Evolutionary conservation across 805 yeast genomes (phyloP).

Genomic region (Lipomyces yamanashiensis): DNA sequence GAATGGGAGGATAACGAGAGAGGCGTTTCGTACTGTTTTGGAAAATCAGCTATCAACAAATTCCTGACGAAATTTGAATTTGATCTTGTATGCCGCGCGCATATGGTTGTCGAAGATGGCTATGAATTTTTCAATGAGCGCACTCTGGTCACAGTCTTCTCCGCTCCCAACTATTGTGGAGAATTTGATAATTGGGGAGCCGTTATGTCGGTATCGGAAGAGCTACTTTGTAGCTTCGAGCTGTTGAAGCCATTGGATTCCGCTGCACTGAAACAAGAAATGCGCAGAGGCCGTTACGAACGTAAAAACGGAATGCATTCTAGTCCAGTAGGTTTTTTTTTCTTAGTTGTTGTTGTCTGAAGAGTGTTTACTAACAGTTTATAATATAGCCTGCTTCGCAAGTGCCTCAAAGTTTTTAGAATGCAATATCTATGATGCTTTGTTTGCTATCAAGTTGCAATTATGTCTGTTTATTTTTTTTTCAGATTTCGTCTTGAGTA

Average conservation of each 20-base stretch:
- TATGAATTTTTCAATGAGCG: conserved; percentile 77
- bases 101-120: conserved; percentile 86
- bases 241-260: conserved; percentile 91
- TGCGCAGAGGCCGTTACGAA: conserved; percentile 73
- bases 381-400: conserved; percentile 36
- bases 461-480: neutral
- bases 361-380: neutral
- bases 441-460: neutral
- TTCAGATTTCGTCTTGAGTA: neutral
- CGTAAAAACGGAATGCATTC: conserved; percentile 57
- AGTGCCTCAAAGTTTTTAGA: conserved; percentile 39
- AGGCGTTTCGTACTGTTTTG: conserved; percentile 81
- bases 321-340: conserved; percentile 43
- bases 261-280: conserved; percentile 88
- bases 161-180: conserved; percentile 81
- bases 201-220: conserved; percentile 95
- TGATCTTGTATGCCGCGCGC: conserved; percentile 83
- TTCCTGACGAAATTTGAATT: conserved; percentile 74
- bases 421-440: neutral
- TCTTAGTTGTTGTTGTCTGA: conserved; percentile 42
- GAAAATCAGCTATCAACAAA: conserved; percentile 78
- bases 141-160: conserved; percentile 70
- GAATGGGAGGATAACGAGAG: conserved; percentile 90
- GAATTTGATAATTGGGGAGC: conserved; percentile 96
- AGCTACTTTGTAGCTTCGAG: conserved; percentile 89